Conservation (phyloP, 1,284 basidiomycete genomes). For the Irpex sp. region DNA sequence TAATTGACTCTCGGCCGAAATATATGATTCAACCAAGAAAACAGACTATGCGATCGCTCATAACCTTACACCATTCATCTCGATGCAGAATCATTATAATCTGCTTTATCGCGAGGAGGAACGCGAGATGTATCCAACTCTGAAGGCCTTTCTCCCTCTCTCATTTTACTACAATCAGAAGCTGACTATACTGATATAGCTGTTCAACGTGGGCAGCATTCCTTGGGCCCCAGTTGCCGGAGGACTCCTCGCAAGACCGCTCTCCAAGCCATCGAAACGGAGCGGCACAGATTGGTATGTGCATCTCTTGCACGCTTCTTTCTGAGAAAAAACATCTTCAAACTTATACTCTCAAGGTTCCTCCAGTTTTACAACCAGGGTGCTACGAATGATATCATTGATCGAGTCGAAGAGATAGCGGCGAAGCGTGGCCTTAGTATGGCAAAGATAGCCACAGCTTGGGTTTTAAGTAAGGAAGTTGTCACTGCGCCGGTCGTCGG, state of each 20-base stretch:
- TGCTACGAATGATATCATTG: slow-evolving; percentile 28
- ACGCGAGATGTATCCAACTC: slow-evolving; percentile 53
- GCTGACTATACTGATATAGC: slow-evolving; percentile 7
- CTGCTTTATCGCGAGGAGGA: slow-evolving; percentile 54
- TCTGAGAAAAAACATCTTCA: neutral
- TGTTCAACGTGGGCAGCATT: slow-evolving; percentile 44
- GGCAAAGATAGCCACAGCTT: slow-evolving; percentile 51
- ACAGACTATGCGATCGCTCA: slow-evolving; percentile 38
- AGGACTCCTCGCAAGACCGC: slow-evolving; percentile 53
- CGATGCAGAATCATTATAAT: slow-evolving; percentile 57
- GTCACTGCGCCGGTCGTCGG: slow-evolving; percentile 43
- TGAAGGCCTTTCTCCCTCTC: slow-evolving; percentile 22
- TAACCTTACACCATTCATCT: slow-evolving; percentile 52
- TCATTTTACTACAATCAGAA: too few species aligned
- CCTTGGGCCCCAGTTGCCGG: slow-evolving; percentile 57
- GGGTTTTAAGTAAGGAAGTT: slow-evolving; percentile 39
- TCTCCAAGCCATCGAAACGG: slow-evolving; percentile 31
- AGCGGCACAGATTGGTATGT: slow-evolving; percentile 41
- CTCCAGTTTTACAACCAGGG: slow-evolving; percentile 14
- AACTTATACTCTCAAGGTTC: slow-evolving; percentile 11
- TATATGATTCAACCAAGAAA: neutral
- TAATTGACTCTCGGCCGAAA: neutral
- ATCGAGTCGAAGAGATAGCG: slow-evolving; percentile 46
- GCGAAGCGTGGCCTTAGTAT: slow-evolving; percentile 45
- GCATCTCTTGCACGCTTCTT: neutral